phyloP scores from a whole-genome alignment of 2,329 filamentous ascomycete species.

The Dissoconium aciculare region DNA sequence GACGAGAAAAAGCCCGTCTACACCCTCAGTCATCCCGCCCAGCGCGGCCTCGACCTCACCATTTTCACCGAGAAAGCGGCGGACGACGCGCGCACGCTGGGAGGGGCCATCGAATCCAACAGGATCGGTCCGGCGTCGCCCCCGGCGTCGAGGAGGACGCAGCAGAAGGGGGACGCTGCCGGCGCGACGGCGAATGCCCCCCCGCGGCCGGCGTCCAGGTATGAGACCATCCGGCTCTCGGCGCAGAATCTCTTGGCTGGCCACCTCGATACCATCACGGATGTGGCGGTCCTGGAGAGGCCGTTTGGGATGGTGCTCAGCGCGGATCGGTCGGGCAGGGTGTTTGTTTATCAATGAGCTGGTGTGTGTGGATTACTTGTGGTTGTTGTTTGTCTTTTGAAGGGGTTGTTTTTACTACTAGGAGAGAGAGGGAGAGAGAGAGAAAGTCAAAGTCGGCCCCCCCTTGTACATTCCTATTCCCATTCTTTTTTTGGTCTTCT shows the following conservation, averaged over 20 bases:
- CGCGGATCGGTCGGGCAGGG: constrained; percentile 73
- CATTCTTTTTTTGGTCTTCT: no score
- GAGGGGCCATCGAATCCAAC: constrained; percentile 15
- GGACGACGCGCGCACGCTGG: constrained; percentile 9
- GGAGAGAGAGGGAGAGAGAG: no score
- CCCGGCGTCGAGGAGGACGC: constrained; percentile 13
- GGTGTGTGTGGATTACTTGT: no score
- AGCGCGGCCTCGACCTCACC: constrained; percentile 28
- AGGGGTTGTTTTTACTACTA: no score
- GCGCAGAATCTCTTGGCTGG: constrained; percentile 74
- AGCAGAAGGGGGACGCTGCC: constrained; percentile 5
- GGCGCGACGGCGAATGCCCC: constrained; percentile 6
- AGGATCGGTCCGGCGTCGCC: constrained; percentile 24
- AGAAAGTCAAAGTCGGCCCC: no score
- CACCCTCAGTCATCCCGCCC: constrained; percentile 30
- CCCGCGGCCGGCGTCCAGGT: constrained; percentile 56
- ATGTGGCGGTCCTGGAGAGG: constrained; percentile 73
- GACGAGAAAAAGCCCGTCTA: constrained; percentile 58
- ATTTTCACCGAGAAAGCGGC: constrained; percentile 25
- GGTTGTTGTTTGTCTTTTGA: no score
- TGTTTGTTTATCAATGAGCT: constrained; percentile 60
- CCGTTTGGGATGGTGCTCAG: constrained; percentile 90
- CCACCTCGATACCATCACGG: constrained; percentile 75
- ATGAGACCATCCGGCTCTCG: constrained; percentile 73
- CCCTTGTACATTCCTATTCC: no score